phyloP scores from a whole-genome alignment of 2,329 filamentous ascomycete genomes.

The Pseudovirgaria hyperparasitica region DNA sequence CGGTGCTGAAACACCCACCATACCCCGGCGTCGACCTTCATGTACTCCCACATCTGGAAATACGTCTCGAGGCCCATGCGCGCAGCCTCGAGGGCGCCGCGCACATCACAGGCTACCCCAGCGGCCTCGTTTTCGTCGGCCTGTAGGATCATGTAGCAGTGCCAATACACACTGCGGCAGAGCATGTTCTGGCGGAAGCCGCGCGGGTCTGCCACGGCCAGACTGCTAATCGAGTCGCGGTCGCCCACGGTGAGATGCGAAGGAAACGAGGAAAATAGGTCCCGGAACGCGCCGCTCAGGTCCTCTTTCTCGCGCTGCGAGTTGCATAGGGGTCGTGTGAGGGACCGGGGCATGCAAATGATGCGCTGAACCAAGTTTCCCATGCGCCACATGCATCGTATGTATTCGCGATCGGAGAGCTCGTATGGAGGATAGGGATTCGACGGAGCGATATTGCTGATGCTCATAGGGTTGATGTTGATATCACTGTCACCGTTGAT shows the following conservation, averaged over 20 bases:
- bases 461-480: slow-evolving; percentile 39
- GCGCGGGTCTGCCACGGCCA: slow-evolving; percentile 50
- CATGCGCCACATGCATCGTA: slow-evolving; percentile 65
- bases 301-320: slow-evolving; percentile 57
- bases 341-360: slow-evolving; percentile 61
- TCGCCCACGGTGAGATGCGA: slow-evolving; percentile 58
- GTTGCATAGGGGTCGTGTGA: slow-evolving; percentile 58
- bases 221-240: slow-evolving; percentile 42
- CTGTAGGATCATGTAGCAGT: slow-evolving; percentile 70
- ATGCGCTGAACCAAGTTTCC: slow-evolving; percentile 68
- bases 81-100: slow-evolving; percentile 60
- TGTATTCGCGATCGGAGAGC: slow-evolving; percentile 38
- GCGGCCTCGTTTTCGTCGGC: slow-evolving; percentile 52
- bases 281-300: slow-evolving; percentile 55
- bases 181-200: slow-evolving; percentile 64
- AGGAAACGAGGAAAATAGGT: slow-evolving; percentile 62
- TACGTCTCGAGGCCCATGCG: slow-evolving; percentile 64
- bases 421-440: slow-evolving; percentile 26
- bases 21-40: slow-evolving; percentile 59
- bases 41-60: slow-evolving; percentile 57
- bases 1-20: slow-evolving; percentile 82
- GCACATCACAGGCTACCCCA: slow-evolving; percentile 42
- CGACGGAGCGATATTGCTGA: slow-evolving; percentile 33
- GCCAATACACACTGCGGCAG: slow-evolving; percentile 69
- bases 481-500: slow-evolving; percentile 24